phyloP scores from a whole-genome alignment of 2,329 filamentous ascomycete genomes.

The Fusarium heterosporum region DNA sequence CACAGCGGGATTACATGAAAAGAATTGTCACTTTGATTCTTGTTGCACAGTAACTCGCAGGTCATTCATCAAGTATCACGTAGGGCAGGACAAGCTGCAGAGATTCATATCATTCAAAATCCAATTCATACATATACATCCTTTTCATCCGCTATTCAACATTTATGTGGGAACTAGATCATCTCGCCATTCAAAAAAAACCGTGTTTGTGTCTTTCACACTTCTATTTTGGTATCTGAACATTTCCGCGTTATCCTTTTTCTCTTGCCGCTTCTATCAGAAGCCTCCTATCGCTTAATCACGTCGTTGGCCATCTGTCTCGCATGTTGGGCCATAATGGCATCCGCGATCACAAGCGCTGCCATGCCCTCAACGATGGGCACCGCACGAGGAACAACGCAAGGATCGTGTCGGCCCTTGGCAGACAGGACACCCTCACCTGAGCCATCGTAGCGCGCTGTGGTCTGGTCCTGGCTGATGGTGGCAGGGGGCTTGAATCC shows the following conservation, averaged over 20 bases:
- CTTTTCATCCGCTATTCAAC: slow-evolving; percentile 5
- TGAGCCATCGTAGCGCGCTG: slow-evolving; percentile 80
- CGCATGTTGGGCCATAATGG: slow-evolving; percentile 83
- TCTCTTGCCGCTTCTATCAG: slow-evolving; percentile 2
- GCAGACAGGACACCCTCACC: slow-evolving; percentile 82
- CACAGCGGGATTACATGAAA: neutral
- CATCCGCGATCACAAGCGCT: slow-evolving; percentile 86
- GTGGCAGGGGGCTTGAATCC: slow-evolving; percentile 96
- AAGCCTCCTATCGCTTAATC: slow-evolving; percentile 15
- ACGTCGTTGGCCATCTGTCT: slow-evolving; percentile 57
- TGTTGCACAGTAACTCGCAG: neutral
- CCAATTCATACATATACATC: neutral
- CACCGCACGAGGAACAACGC: slow-evolving; percentile 88
- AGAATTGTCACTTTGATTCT: neutral
- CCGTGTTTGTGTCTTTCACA: slow-evolving; percentile 7
- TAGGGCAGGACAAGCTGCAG: neutral
- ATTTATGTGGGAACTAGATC: slow-evolving; percentile 19
- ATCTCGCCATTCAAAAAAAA: slow-evolving; percentile 28
- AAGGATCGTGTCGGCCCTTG: slow-evolving; percentile 95
- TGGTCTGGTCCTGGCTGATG: slow-evolving; percentile 88
- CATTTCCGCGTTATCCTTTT: neutral
- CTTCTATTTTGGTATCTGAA: slow-evolving; percentile 34
- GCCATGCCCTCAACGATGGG: slow-evolving; percentile 95
- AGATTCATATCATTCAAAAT: neutral
- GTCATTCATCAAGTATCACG: neutral